Percentiles rank a stretch among this genome's conserved stretches.
These are phyloP conservation scores for Microcyclospora tardicrescens DNA, from an alignment of 2,329 filamentous ascomycete genomes.

Conservation along the genomic window DNA sequence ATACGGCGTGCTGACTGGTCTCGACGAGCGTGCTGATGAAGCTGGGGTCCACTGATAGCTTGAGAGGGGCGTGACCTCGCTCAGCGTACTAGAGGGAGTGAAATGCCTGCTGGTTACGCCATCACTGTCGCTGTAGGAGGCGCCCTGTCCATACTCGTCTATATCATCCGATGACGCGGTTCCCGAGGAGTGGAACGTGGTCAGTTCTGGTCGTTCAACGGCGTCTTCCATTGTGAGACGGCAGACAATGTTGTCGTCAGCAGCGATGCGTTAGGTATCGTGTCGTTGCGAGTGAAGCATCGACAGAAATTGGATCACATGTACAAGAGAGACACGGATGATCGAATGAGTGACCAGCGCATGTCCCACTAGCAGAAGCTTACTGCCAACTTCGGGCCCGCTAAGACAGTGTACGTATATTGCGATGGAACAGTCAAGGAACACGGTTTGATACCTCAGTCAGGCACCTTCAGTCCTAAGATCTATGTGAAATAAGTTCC, in stretches of 20 bases:
- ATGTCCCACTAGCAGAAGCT: no score
- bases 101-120: conserved; percentile 14
- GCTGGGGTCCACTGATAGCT: conserved; percentile 19
- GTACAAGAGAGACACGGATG: no score
- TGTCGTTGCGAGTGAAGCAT: no score
- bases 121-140: conserved; percentile 16
- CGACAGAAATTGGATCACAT: no score
- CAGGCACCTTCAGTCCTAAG: no score
- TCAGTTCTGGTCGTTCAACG: conserved; percentile 17
- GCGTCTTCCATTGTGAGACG: conserved; percentile 22
- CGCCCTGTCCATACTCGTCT: conserved; percentile 10
- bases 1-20: conserved; percentile 9
- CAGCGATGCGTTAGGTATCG: no score
- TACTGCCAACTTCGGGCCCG: no score
- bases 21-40: conserved; percentile 4
- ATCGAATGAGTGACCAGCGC: no score
- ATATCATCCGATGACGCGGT: conserved; percentile 17
- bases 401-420: no score
- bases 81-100: conserved; percentile 8
- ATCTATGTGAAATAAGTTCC: no score
- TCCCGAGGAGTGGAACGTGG: conserved; percentile 20
- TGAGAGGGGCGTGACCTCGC: conserved; percentile 19
- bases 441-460: no score
- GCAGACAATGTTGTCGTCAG: not conserved
- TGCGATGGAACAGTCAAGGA: no score